Evolutionary conservation across 2,329 filamentous ascomycete species (phyloP).

Genomic region (Phyllachora maydis): DNA sequence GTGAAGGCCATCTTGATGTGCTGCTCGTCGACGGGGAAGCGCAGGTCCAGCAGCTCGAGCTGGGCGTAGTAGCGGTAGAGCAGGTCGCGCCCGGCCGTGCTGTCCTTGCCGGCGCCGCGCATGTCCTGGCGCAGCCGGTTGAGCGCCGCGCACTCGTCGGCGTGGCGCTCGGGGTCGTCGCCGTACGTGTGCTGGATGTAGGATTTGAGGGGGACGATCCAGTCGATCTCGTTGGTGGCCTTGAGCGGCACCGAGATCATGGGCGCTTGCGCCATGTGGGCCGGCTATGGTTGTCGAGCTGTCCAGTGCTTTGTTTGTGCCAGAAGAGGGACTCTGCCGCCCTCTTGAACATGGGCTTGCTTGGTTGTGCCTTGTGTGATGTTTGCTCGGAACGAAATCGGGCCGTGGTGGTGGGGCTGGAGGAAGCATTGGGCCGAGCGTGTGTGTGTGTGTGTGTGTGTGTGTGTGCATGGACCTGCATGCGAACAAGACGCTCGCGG

Average conservation of each 20-base stretch:
- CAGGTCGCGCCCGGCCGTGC: slow-evolving; percentile 77
- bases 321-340: too few species aligned
- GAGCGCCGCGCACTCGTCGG: slow-evolving; percentile 83
- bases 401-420: too few species aligned
- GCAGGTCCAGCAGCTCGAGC: slow-evolving; percentile 77
- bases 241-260: slow-evolving; percentile 93
- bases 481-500: too few species aligned
- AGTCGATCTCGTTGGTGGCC: slow-evolving; percentile 95
- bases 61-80: slow-evolving; percentile 96
- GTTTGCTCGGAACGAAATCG: not conserved
- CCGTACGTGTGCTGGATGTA: slow-evolving; percentile 91
- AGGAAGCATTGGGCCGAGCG: too few species aligned
- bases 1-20: slow-evolving; percentile 99
- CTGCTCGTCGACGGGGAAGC: slow-evolving; percentile 95
- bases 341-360: too few species aligned
- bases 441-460: too few species aligned
- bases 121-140: slow-evolving; percentile 95
- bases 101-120: slow-evolving; percentile 92
- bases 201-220: slow-evolving; percentile 74
- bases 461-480: too few species aligned
- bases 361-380: too few species aligned
- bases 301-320: too few species aligned
- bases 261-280: slow-evolving; percentile 58
- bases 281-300: slow-evolving; percentile 1
- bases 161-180: slow-evolving; percentile 90